Base-by-base conservation (phyloP, 495 filamentous ascomycete genomes). In the Apiosordaria backusii region DNA sequence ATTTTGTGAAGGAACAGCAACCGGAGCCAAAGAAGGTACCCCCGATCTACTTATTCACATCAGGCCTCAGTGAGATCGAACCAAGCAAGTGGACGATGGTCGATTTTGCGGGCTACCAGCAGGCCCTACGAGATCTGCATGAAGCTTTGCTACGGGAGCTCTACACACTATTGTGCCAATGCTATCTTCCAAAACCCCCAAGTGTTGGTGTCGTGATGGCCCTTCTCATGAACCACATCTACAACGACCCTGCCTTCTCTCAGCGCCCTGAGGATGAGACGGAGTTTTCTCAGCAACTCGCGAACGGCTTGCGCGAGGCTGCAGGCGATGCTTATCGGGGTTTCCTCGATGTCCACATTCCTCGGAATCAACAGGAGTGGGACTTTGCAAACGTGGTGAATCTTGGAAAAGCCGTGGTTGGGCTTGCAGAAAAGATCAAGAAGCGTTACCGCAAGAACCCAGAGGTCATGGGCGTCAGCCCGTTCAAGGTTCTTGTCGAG, bases 391-490 rank as follows among this genome's bases (percentile, higher is more conserved):
- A 97, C 76, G 88, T 98, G 59, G 90, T 97, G 62, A 85, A 93
- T 67, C 86, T 98, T 52, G 92, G 92, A 22, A 90, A 96, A 73
- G 85, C 89, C 1, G 90, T 97, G 3, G 86, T 91, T 10, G 90
- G 89, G 68, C 83, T 97, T 24, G 89, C 87, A 25, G 86, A 93
- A 68, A 92, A 87, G 75, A 94, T 97, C 67, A 88, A 92, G 78
- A 98, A 97, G 77, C 87, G 96, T 23, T 99, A 94, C 76, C 84
- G 86, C 64, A 93, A 90, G 66, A 96, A 90, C 66, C 92, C 92
- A 1, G 89, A 91, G 57, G 88, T 98, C 63, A 89, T 97, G 89
- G 93, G 92, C 19, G 92, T 95, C 19, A 92, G 91, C 67, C 94
- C 93, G 5, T 84, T 93, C 67, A 86, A 83, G 54, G 90, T 92